phyloP scores from a whole-genome alignment of 768 basidiomycete species.

The Exidia glandulosa region DNA sequence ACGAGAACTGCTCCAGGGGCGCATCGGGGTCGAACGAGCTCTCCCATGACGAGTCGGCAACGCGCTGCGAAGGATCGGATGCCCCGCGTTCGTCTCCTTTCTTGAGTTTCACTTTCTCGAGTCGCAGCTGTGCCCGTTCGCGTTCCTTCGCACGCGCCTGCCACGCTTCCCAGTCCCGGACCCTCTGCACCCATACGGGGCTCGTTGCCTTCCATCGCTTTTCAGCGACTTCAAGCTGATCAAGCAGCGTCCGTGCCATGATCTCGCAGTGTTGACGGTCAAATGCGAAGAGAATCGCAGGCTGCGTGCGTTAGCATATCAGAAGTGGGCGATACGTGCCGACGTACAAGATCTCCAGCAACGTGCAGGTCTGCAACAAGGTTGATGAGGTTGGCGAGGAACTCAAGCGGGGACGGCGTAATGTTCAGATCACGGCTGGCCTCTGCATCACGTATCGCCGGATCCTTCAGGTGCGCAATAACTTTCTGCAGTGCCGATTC shows the following conservation, averaged over 20 bases:
- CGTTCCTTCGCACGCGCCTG: conserved; percentile 34
- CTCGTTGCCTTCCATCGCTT: conserved; percentile 34
- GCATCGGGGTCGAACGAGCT: conserved; percentile 45
- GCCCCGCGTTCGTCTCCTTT: conserved; percentile 18
- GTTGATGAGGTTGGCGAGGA: conserved; percentile 35
- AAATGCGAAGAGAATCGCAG: conserved; percentile 59
- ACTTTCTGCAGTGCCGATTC: conserved; percentile 27
- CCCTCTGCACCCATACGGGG: conserved; percentile 38
- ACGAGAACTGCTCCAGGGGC: conserved; percentile 50
- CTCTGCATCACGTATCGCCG: conserved; percentile 16
- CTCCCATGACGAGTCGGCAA: conserved; percentile 32
- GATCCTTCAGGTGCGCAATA: conserved; percentile 31
- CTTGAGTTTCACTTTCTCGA: conserved; percentile 27
- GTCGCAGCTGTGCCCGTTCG: conserved; percentile 30
- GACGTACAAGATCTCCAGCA: conserved; percentile 41
- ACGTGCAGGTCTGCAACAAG: conserved; percentile 49
- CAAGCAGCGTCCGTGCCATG: conserved; percentile 31
- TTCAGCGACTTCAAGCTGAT: conserved; percentile 33
- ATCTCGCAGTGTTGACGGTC: conserved; percentile 48
- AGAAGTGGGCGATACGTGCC: not conserved
- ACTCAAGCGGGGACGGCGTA: conserved; percentile 20
- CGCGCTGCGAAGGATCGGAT: conserved; percentile 7
- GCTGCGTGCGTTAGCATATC: conserved; percentile 23
- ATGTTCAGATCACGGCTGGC: conserved; percentile 17
- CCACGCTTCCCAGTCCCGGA: conserved; percentile 44